phyloP scores from a whole-genome alignment of 1,284 basidiomycete species.

The Boletus sp. region DNA sequence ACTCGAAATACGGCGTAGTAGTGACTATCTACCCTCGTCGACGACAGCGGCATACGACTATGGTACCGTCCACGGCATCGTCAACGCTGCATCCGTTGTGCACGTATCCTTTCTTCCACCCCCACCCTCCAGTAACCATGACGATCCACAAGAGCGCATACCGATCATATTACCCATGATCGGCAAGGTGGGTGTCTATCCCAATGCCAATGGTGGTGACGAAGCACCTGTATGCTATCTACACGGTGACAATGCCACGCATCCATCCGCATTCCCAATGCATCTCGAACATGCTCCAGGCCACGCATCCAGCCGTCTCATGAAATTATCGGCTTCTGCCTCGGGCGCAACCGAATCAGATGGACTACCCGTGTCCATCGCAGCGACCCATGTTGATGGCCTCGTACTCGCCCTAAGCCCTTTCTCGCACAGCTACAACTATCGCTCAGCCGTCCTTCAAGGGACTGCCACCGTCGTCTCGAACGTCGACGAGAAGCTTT shows the following conservation, averaged over 20 bases:
- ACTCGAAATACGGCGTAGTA: background rate
- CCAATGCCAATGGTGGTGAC: slow-evolving; percentile 2
- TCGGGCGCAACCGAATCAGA: background rate
- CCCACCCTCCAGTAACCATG: slow-evolving; percentile 12
- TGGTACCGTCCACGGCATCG: slow-evolving; percentile 21
- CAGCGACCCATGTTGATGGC: slow-evolving; percentile 27
- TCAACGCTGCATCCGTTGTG: slow-evolving; percentile 23
- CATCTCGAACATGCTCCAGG: slow-evolving; percentile 6
- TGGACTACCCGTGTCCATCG: slow-evolving; percentile 20
- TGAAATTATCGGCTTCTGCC: slow-evolving; percentile 20
- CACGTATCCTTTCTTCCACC: slow-evolving; percentile 28
- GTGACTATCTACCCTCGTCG: background rate
- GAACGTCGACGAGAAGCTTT: slow-evolving; percentile 23
- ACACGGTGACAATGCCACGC: slow-evolving; percentile 15
- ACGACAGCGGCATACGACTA: slow-evolving; percentile 22
- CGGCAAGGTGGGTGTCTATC: slow-evolving; percentile 23
- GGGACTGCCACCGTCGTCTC: slow-evolving; percentile 17
- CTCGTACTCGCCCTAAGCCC: slow-evolving; percentile 23
- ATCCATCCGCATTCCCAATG: background rate
- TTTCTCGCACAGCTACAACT: slow-evolving; percentile 29
- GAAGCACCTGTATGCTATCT: slow-evolving; percentile 21
- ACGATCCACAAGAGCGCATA: slow-evolving; percentile 13
- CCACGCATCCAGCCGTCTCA: slow-evolving; percentile 26
- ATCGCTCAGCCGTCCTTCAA: slow-evolving; percentile 27
- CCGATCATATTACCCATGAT: slow-evolving; percentile 29